These are phyloP conservation scores for Boletus subcaerulescens DNA, from an alignment of 768 basidiomycete genomes.

Conservation along the genomic window DNA sequence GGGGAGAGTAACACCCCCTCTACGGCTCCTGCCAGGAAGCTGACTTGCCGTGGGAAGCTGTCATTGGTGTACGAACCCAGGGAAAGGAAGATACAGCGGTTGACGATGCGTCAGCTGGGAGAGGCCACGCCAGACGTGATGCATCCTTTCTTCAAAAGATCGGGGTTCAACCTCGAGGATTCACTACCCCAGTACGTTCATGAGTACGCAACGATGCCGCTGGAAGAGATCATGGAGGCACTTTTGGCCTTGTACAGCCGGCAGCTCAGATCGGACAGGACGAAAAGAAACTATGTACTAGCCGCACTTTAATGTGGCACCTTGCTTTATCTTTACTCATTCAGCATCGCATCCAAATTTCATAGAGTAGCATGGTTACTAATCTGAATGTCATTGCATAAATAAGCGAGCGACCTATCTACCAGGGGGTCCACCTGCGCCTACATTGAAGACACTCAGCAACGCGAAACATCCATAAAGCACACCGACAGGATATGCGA, in stretches of 20 bases:
- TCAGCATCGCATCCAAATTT: not conserved
- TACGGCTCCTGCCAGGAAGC: not conserved
- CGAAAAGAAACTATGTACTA: constrained; percentile 16
- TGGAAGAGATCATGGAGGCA: constrained; percentile 83
- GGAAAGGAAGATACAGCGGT: constrained; percentile 68
- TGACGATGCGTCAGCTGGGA: constrained; percentile 82
- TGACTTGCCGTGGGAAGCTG: constrained; percentile 12
- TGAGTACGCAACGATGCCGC: constrained; percentile 78
- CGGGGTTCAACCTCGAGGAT: constrained; percentile 80
- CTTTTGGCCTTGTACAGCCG: constrained; percentile 73
- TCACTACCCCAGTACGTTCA: constrained; percentile 84
- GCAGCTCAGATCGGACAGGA: constrained; percentile 48
- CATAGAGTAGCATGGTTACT: not conserved
- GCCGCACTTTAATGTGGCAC: not conserved
- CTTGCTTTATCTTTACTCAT: not conserved
- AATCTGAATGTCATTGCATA: constrained; percentile 7
- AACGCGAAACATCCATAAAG: constrained; percentile 94
- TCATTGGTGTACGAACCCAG: constrained; percentile 51
- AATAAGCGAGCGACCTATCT: constrained; percentile 25
- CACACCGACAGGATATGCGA: constrained; percentile 94
- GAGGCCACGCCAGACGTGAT: constrained; percentile 88
- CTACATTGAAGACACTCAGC: constrained; percentile 83
- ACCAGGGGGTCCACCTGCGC: constrained; percentile 30
- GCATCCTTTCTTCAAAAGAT: constrained; percentile 84
- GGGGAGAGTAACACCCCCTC: constrained; percentile 1